A percentile compares a stretch with the other conserved stretches of the same genome.
These are phyloP conservation scores for Penicillium olsonii DNA, from an alignment of 2,329 filamentous ascomycete genomes.

Conservation along the genomic window DNA sequence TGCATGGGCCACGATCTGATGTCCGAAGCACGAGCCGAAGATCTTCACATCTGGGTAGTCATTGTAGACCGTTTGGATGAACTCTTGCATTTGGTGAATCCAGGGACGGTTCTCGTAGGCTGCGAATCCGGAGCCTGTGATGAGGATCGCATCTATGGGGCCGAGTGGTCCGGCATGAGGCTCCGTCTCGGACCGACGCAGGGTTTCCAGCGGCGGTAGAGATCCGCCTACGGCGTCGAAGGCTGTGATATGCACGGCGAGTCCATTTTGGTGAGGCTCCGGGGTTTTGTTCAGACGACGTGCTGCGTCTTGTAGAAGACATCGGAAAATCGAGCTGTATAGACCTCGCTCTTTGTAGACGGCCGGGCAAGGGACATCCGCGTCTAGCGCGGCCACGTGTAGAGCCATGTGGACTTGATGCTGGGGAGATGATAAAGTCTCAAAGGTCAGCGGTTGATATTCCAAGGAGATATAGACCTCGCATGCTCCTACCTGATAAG, in stretches of 20 bases:
- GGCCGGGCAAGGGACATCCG: conserved; percentile 36
- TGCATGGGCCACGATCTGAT: conserved; percentile 34
- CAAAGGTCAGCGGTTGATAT: no score
- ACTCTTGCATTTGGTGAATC: conserved; percentile 26
- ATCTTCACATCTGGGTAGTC: conserved; percentile 31
- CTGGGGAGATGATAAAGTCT: no score
- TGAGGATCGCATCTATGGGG: conserved; percentile 32
- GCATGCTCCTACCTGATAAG: conserved; percentile 23
- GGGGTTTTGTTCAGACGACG: conserved; percentile 24
- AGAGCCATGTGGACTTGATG: conserved; percentile 22
- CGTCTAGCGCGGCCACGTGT: conserved; percentile 40
- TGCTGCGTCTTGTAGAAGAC: conserved; percentile 34
- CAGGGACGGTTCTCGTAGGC: conserved; percentile 28
- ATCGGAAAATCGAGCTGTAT: conserved; percentile 39
- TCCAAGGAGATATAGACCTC: conserved; percentile 3
- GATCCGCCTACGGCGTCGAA: conserved; percentile 36
- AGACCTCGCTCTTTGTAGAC: conserved; percentile 36
- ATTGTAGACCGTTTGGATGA: conserved; percentile 25
- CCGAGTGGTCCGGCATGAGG: conserved; percentile 5
- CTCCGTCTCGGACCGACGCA: conserved; percentile 20
- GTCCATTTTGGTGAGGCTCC: conserved; percentile 5
- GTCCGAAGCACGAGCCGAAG: conserved; percentile 38
- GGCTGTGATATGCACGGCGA: conserved; percentile 32
- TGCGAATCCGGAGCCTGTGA: conserved; percentile 30
- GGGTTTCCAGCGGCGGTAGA: conserved; percentile 26